Base-by-base conservation (phyloP, 495 filamentous ascomycete genomes). In the Emericellopsis terricola region DNA sequence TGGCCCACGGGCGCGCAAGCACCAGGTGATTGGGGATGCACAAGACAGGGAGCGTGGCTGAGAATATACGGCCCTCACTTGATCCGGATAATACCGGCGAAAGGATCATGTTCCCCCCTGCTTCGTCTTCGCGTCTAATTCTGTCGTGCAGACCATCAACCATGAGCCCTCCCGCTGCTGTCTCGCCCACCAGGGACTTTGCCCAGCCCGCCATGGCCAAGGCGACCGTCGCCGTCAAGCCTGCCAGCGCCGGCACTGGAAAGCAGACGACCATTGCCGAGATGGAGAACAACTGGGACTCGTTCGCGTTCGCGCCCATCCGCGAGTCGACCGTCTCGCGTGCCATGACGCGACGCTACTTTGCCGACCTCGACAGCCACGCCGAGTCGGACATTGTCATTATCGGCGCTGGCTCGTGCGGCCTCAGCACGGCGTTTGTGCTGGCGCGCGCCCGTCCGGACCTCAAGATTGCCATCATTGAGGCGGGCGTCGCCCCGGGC, bases 41-140 rank as follows among this genome's bases (percentile, higher is more conserved):
- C 23, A 11, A 26, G 23, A 26, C 11, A 11, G 20, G 29, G 20
- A 62, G 64, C 4, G 67, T 68, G 59, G 64, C 82, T 89, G 83
- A 92, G 78, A 92, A 76, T 69, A 89, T 77, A 92, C 83, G 81
- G 83, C 75, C 60, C 47, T 50, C 86, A 92, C 82, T 87, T 89
- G 82, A 92, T 87, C 82, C 82, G 80, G 82, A 83, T 85, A 92
- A 89, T 87, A 78, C 82, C 80, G 83, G 83, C 83, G 82, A 81
- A 84, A 89, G 80, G 78, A 87, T 82, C 81, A 85, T 85, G 79
- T 78, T 70, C 43, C 41, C 45, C 63, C 60, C 64, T n/a, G 54
- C 55, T 52, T 49, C 47, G 38, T 38, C 44, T 45, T 41, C 26
- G 4, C 35, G 37, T 31, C 33, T 39, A 34, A n/a, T n/a, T n/a